Evolutionary conservation across 352 stramenopile species (phyloP), one percentile per base, ranked within the genome.

Genomic region (Chrysophaeum taylorii): DNA sequence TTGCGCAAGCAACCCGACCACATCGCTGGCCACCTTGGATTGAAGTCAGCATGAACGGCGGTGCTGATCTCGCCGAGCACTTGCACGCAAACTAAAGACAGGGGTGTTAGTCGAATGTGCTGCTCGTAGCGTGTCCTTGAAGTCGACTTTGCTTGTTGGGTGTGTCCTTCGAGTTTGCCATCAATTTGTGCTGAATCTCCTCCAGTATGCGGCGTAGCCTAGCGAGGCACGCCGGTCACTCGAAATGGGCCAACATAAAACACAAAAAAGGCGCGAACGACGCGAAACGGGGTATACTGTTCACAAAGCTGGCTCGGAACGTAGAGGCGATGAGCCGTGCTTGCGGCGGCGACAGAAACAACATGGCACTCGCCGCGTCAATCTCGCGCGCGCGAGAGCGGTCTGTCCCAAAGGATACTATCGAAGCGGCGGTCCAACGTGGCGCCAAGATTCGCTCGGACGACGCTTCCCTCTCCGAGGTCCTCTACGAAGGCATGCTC

Each of bases 171-270:
- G n/a, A n/a, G n/a, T n/a, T n/a, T n/a, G n/a, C n/a, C n/a, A n/a
- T n/a, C n/a, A n/a, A n/a, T n/a, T n/a, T n/a, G n/a, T n/a, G n/a
- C n/a, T n/a, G n/a, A n/a, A n/a, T n/a, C n/a, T n/a, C n/a, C n/a
- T n/a, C n/a, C n/a, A n/a, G n/a, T n/a, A n/a, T n/a, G n/a, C n/a
- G n/a, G n/a, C n/a, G n/a, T n/a, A n/a, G n/a, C n/a, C n/a, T n/a
- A n/a, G n/a, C n/a, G n/a, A n/a, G n/a, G n/a, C n/a, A n/a, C n/a
- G 64, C 64, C 21, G 70, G 70, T 5, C 70, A 74, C 48, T 70
- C 53, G 27, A 74, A 74, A 62, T 74, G 70, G 70, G 70, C 70
- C 45, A 74, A 74, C 43, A 74, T 74, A 39, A 57, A 62, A 31
- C 60, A 74, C 41, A 70, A 71, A n/a, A 74, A 74, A 37, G 70